Evolutionary conservation across 768 basidiomycete genomes (phyloP).

Genomic region (Suillus spraguei): DNA sequence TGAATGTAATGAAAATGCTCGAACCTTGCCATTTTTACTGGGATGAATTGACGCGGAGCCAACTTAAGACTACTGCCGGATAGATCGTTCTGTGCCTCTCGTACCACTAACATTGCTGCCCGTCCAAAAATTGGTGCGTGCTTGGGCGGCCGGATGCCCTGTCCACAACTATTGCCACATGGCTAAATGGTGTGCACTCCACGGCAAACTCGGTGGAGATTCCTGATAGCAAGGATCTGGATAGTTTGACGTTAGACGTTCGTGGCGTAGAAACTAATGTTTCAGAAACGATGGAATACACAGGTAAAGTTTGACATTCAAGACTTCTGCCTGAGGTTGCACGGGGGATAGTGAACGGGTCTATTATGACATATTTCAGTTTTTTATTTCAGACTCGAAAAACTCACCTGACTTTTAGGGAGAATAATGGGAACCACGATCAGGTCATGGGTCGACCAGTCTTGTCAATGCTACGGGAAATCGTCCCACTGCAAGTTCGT

Average conservation of each 20-base stretch:
- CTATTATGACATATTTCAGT: not conserved
- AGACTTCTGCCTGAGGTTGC: not conserved
- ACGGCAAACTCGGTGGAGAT: no score
- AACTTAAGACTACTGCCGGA: not conserved
- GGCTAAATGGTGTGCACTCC: constrained; percentile 34
- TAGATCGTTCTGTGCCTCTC: not conserved
- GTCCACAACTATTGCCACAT: constrained; percentile 50
- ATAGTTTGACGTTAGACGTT: no score
- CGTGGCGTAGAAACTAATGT: no score
- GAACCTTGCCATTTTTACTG: not conserved
- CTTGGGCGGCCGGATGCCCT: constrained; percentile 47
- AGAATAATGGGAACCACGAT: not conserved
- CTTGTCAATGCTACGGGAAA: no score
- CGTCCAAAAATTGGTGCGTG: constrained; percentile 45
- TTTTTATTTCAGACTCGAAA: not conserved
- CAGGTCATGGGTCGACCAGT: no score
- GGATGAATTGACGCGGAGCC: not conserved
- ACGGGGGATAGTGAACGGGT: not conserved
- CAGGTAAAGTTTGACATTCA: no score
- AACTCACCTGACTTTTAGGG: not conserved
- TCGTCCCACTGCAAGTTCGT: no score
- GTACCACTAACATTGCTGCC: not conserved
- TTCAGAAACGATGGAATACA: no score
- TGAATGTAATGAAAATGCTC: not conserved
- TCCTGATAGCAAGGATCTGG: no score